Percentiles rank a stretch among this genome's conserved stretches.
These are phyloP conservation scores for Prunus mume DNA, from an alignment of 306 rosid genomes.

Conservation along the genomic window DNA sequence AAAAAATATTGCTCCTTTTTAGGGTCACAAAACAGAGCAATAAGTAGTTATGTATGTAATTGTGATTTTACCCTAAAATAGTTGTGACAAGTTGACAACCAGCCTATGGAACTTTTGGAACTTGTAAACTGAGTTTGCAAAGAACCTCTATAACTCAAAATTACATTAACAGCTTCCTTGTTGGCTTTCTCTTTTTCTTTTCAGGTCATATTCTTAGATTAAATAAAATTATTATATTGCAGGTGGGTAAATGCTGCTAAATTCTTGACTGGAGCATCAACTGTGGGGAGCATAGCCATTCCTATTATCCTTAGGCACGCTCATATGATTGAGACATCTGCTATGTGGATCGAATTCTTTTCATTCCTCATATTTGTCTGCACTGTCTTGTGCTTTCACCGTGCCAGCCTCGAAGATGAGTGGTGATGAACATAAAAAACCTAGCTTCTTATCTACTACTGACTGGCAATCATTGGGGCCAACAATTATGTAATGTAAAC, in stretches of 20 bases:
- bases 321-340: constrained; percentile 88
- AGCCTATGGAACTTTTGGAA: background rate
- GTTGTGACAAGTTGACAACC: background rate
- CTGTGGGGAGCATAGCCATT: constrained; percentile 88
- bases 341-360: constrained; percentile 88
- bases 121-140: background rate
- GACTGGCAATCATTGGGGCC: constrained; percentile 20
- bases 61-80: background rate
- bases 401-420: constrained; percentile 90
- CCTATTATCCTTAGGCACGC: constrained; percentile 92
- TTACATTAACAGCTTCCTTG: background rate
- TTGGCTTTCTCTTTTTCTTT: background rate
- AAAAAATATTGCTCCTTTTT: background rate
- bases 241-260: constrained; percentile 98
- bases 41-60: background rate
- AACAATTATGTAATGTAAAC: constrained; percentile 3
- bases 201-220: background rate
- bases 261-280: constrained; percentile 90
- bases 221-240: constrained; percentile 16
- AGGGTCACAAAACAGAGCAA: background rate
- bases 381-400: constrained; percentile 90
- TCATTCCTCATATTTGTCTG: constrained; percentile 90
- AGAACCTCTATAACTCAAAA: background rate
- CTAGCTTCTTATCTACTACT: background rate
- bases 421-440: constrained; percentile 47